Conservation (phyloP, 2,329 filamentous ascomycete genomes). For the Lachnellula cervina region DNA sequence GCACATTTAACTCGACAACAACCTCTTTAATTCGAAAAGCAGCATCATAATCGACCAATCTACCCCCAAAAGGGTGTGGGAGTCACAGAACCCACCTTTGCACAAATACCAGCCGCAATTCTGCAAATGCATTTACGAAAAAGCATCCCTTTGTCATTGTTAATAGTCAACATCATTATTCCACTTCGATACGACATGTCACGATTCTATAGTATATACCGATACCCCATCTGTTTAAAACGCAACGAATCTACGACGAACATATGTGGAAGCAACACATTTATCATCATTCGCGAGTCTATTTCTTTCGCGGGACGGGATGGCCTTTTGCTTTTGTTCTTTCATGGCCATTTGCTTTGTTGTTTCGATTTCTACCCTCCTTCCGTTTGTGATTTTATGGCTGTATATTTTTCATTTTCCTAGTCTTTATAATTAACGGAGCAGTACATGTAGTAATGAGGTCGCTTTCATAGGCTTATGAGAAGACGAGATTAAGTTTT, state of each 20-base stretch:
- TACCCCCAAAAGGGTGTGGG: slow-evolving; percentile 23
- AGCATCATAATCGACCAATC: slow-evolving; percentile 22
- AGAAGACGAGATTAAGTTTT: slow-evolving; percentile 14
- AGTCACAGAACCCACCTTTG: slow-evolving; percentile 24
- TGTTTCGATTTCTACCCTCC: slow-evolving; percentile 3
- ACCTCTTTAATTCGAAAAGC: slow-evolving; percentile 18
- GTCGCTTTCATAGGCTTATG: slow-evolving; percentile 14
- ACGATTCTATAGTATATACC: slow-evolving; percentile 19
- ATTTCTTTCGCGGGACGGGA: slow-evolving; percentile 18
- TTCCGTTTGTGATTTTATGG: slow-evolving; percentile 1
- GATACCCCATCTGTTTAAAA: slow-evolving; percentile 5
- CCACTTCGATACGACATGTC: slow-evolving; percentile 15
- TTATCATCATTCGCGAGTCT: slow-evolving; percentile 11
- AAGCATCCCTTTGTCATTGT: neutral
- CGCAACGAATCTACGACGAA: slow-evolving; percentile 12
- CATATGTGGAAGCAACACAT: neutral
- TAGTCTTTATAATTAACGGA: slow-evolving; percentile 10
- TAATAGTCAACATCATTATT: neutral
- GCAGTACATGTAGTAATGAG: slow-evolving; percentile 18
- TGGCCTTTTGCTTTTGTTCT: slow-evolving; percentile 13
- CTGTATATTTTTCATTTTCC: neutral
- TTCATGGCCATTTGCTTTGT: slow-evolving; percentile 1
- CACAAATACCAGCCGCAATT: neutral
- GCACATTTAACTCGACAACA: neutral
- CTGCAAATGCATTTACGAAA: neutral